Conservation (phyloP, 768 basidiomycete species). For the Lactarius hengduanensis region DNA sequence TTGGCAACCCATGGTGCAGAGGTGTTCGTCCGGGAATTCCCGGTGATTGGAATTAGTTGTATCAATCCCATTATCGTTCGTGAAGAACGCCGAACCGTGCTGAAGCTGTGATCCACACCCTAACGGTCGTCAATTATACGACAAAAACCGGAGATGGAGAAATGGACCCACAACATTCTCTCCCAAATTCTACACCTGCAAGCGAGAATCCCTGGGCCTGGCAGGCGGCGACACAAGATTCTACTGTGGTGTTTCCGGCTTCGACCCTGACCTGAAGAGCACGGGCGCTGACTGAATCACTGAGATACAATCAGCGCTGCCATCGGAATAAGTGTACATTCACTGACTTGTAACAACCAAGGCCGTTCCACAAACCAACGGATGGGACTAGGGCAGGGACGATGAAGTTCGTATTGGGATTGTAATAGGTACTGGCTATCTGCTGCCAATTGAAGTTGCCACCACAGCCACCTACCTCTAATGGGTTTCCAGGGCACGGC, state of each 20-base stretch:
- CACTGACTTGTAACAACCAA: slow-evolving; percentile 69
- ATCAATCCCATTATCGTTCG: neutral
- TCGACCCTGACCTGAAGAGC: neutral
- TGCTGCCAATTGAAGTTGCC: slow-evolving; percentile 34
- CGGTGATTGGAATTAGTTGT: neutral
- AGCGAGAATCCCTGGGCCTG: neutral
- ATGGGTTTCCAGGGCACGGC: slow-evolving; percentile 55
- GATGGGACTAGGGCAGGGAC: slow-evolving; percentile 49
- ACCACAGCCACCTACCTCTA: slow-evolving; percentile 58
- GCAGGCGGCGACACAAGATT: neutral
- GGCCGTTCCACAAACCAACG: slow-evolving; percentile 62
- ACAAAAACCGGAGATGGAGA: neutral
- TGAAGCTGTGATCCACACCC: slow-evolving; percentile 1
- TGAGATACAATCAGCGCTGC: neutral
- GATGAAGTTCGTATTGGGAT: slow-evolving; percentile 37
- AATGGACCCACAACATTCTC: neutral
- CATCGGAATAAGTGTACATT: neutral
- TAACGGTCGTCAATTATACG: neutral
- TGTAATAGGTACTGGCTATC: slow-evolving; percentile 56
- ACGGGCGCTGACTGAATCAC: neutral
- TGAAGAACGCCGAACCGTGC: neutral
- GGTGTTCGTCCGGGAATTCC: neutral
- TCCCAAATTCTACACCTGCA: neutral
- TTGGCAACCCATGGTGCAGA: neutral
- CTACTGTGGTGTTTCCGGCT: neutral